Conservation (phyloP, 2,329 filamentous ascomycete species). For the Aureobasidium lini region DNA sequence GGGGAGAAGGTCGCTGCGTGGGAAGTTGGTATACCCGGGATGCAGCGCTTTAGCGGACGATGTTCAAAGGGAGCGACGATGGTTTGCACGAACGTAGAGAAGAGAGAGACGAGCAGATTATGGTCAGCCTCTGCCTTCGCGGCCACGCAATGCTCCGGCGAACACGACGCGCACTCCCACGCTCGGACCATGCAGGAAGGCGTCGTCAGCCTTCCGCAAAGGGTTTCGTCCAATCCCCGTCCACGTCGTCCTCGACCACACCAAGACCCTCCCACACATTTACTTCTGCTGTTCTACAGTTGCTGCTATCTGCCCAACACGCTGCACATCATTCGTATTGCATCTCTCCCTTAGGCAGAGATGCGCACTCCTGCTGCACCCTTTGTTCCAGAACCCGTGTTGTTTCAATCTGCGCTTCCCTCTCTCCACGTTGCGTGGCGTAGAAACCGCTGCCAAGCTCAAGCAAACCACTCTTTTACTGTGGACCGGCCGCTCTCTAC, state of each 20-base stretch:
- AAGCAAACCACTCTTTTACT: background rate
- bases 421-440: slow-evolving; percentile 7
- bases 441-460: slow-evolving; percentile 4
- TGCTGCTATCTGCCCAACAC: background rate
- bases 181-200: background rate
- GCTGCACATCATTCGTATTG: background rate
- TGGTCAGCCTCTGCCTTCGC: slow-evolving; percentile 8
- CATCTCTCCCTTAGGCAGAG: background rate
- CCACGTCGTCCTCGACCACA: background rate
- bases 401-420: background rate
- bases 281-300: background rate
- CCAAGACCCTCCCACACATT: background rate
- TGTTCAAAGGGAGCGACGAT: slow-evolving; percentile 6
- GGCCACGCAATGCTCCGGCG: slow-evolving; percentile 9
- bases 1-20: background rate
- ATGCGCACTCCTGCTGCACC: background rate
- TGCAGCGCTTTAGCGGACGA: background rate
- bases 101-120: slow-evolving; percentile 10
- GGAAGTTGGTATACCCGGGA: background rate
- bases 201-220: background rate
- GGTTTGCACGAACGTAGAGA: background rate
- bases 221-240: background rate
- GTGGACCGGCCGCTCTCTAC: slow-evolving; percentile 1
- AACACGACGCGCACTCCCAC: slow-evolving; percentile 1
- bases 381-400: background rate